Evolutionary conservation across 2,329 filamentous ascomycete genomes (phyloP), one percentile per base, ranked within the genome.

Genomic region (Sporothrix pseudoabietina): DNA sequence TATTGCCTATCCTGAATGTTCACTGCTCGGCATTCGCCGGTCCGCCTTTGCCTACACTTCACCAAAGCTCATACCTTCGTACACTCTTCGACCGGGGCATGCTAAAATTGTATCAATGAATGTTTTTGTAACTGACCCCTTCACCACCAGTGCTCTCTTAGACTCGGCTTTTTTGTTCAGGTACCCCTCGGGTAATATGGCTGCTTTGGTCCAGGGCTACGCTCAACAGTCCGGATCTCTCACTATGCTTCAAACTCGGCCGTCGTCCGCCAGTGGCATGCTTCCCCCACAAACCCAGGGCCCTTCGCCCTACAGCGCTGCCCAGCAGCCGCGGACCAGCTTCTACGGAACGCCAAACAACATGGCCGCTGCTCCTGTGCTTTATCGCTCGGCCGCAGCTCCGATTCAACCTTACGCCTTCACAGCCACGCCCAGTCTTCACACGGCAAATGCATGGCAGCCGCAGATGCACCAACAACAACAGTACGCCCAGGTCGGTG

Each of bases 201-300:
- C 92, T 85, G 92, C 92, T 82, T 87, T 95, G 85, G 91, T 94
- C 80, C 93, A 95, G 84, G 89, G 91, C 75, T 92, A 92, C 80
- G 89, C 92, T 79, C 91, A 93, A 84, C 91, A 93, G 83, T 89
- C 90, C 79, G 86, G 87, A 82, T 90, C 91, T 77, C 87, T 90
- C 78, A 90, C 90, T 76, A 91, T 94, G 87, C 89, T 94, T 79
- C 92, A 94, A 82, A 88, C 90, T 78, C 89, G 91, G 81, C 89
- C 91, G 75, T 86, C 87, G 72, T 59, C 72, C 22, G 72, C 72
- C 32, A 39, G 59, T 22, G 68, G 59, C 49, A 73, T 71, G 52
- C 32, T 73, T 16, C 66, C 72, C 32, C 65, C 71, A 5, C 71
- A 73, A 55, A 52, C 19, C 55, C 71, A 69, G 32, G 54, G 52